Base-by-base conservation (phyloP, 345 rosid genomes). In the Brassica juncea region DNA sequence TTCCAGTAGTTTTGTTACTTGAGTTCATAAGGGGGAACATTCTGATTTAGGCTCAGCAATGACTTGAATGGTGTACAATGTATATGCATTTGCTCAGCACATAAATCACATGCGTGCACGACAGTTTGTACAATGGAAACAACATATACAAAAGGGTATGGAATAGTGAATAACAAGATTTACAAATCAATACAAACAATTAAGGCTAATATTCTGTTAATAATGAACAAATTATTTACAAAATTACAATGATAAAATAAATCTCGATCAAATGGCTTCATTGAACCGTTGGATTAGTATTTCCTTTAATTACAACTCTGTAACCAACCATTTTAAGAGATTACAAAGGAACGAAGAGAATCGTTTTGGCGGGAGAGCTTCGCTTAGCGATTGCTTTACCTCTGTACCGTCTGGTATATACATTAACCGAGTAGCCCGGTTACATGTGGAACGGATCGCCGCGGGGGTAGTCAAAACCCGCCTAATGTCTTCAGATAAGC, bases 401-500 rank as follows among this genome's bases (percentile, higher is more conserved):
- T 65, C 67, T 8, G 14, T 9, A 1, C 19, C 70, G 77, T 79
- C 49, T 47, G 2, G 2, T 64, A 34, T 54, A 3, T 47, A 79
- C 74, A 71, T 37, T 55, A 25, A 7, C 14, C 35, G n/a, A 54
- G 2, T 14, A 32, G 72, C 71, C 47, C 81, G 76, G 72, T 65
- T 66, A 37, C 58, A 34, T 7, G 37, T 34, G 12, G 28, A 2
- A 0, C 8, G 27, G 9, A 60, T n/a, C 2, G 64, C 55, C 77
- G 11, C 68, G 73, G 66, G 61, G 82, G 66, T 14, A 23, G 14
- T 5, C n/a, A 27, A 23, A 52, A n/a, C 0, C 8, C 8, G 30
- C 62, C 74, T 73, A 70, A 78, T 79, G 82, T 79, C 65, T 2
- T n/a, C 15, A 15, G 8, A n/a, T 15, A 27, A 19, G 77, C 68